phyloP scores from a whole-genome alignment of 345 rosid species.

The Brassica rapa region DNA sequence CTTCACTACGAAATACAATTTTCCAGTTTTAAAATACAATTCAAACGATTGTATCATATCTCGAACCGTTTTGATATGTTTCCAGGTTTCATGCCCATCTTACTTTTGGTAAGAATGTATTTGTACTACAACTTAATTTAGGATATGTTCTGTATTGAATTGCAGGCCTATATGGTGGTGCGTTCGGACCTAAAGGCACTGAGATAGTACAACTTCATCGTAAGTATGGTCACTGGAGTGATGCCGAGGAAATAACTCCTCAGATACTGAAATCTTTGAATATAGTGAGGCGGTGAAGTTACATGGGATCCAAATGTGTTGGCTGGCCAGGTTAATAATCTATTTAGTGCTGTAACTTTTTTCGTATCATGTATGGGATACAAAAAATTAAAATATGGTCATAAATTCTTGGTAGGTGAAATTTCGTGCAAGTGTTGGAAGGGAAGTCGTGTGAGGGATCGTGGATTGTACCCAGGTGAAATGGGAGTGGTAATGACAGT shows the following conservation, averaged over 20 bases:
- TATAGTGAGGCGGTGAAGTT: conserved; percentile 94
- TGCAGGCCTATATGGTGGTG: too few relatives aligned
- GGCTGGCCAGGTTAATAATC: conserved; percentile 78
- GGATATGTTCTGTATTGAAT: too few relatives aligned
- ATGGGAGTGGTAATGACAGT: conserved; percentile 74
- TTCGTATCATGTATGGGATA: background rate
- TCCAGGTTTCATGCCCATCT: too few relatives aligned
- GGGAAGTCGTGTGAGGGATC: conserved; percentile 54
- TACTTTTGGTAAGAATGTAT: too few relatives aligned
- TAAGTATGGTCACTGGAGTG: conserved; percentile 83
- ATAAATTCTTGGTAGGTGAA: conserved; percentile 61
- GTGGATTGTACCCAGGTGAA: conserved; percentile 77
- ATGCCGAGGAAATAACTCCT: conserved; percentile 48
- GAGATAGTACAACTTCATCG: conserved; percentile 90
- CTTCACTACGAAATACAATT: too few relatives aligned
- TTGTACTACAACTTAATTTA: too few relatives aligned
- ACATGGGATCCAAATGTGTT: conserved; percentile 96
- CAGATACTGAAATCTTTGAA: conserved; percentile 80
- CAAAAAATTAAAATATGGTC: background rate
- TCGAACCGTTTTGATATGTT: too few relatives aligned
- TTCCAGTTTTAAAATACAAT: too few relatives aligned
- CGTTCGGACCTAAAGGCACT: conserved; percentile 80
- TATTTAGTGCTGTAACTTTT: background rate
- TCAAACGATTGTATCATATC: too few relatives aligned
- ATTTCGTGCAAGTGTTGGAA: conserved; percentile 90